A percentile compares a stretch with the other conserved stretches of the same genome.
Evolutionary conservation across 371 early-diverging fungal genomes (phyloP).

Genomic region (Mortierella sp.): DNA sequence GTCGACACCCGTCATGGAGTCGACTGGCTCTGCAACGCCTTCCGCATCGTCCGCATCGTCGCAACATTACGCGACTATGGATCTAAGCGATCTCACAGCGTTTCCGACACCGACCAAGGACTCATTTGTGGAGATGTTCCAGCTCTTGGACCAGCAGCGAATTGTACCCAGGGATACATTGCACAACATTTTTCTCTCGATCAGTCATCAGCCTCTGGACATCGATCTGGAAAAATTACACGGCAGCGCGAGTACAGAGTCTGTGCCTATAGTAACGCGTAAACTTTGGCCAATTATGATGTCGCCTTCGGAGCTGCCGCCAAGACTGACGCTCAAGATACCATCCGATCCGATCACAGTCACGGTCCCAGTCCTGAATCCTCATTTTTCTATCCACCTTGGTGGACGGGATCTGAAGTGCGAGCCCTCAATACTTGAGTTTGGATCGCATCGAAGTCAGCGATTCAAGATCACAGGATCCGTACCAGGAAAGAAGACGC

Average conservation of each 20-base stretch:
- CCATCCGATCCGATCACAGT: slow-evolving; percentile 70
- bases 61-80: slow-evolving; percentile 32
- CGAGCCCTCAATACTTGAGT: slow-evolving; percentile 70
- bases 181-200: slow-evolving; percentile 34
- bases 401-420: slow-evolving; percentile 70
- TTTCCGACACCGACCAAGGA: slow-evolving; percentile 45
- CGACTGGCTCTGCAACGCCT: no score
- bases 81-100: slow-evolving; percentile 33
- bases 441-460: slow-evolving; percentile 64
- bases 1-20: slow-evolving; percentile 42
- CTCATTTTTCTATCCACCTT: slow-evolving; percentile 71
- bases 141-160: slow-evolving; percentile 48
- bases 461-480: slow-evolving; percentile 71
- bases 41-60: slow-evolving; percentile 1
- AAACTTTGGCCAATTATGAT: slow-evolving; percentile 44
- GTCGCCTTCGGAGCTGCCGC: slow-evolving; percentile 60
- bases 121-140: slow-evolving; percentile 48
- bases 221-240: slow-evolving; percentile 32
- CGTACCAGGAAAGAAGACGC: slow-evolving; percentile 73
- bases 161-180: slow-evolving; percentile 44
- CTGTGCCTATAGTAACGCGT: slow-evolving; percentile 9
- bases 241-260: slow-evolving; percentile 1
- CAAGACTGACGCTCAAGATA: slow-evolving; percentile 67
- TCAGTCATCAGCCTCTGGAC: slow-evolving; percentile 45
- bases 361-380: slow-evolving; percentile 69